Evolutionary conservation across 176 grass and related monocot genomes (phyloP).

Genomic region (Microstegium vimineum): DNA sequence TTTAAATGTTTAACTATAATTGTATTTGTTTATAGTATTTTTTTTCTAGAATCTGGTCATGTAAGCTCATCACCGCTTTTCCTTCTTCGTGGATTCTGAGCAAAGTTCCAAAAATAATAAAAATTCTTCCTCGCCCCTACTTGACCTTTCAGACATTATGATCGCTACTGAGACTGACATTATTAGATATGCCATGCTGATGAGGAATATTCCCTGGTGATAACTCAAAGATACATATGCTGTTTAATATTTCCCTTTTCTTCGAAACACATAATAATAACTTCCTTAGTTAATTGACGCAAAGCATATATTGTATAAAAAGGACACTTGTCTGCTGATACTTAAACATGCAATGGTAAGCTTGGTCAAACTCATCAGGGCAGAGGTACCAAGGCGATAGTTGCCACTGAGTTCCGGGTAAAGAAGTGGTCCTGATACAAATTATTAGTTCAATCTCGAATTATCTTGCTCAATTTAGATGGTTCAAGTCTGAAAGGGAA

Average conservation of each 20-base stretch:
- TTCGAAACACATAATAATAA: background rate
- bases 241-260: background rate
- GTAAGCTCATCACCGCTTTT: constrained; percentile 1
- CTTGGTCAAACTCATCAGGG: background rate
- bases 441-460: background rate
- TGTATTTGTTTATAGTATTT: background rate
- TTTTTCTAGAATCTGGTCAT: background rate
- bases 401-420: background rate
- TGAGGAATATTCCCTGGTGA: background rate
- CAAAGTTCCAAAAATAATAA: background rate
- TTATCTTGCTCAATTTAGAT: background rate
- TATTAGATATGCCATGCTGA: background rate
- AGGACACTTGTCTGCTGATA: background rate
- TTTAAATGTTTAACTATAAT: background rate
- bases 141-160: background rate
- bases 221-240: background rate
- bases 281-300: background rate
- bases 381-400: background rate
- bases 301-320: background rate
- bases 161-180: background rate
- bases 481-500: background rate
- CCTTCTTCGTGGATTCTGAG: background rate
- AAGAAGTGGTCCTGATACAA: background rate
- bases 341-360: background rate
- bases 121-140: background rate